Conservation (phyloP, 305 asterid genomes). For the Ajuga reptans region DNA sequence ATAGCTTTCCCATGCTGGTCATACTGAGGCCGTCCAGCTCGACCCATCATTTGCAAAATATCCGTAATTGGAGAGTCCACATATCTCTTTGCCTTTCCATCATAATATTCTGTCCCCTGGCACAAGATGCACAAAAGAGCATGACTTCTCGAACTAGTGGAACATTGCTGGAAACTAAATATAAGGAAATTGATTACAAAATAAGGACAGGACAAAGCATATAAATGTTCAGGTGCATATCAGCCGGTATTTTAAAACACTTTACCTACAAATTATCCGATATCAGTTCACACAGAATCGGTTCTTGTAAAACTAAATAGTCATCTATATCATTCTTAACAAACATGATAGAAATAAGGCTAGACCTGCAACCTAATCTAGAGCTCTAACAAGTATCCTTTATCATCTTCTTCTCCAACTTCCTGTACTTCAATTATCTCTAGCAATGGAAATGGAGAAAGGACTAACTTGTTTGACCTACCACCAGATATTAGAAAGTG, state of each 20-base stretch:
- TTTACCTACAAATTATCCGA: no score
- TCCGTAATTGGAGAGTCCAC: conserved; percentile 97
- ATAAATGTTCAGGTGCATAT: background rate
- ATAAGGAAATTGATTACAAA: background rate
- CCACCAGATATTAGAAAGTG: background rate
- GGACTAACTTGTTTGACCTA: background rate
- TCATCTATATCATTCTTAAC: background rate
- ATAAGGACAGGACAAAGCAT: background rate
- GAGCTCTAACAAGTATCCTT: background rate
- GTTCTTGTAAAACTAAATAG: background rate
- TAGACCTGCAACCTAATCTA: background rate
- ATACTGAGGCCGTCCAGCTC: conserved; percentile 98
- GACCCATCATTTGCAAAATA: conserved; percentile 98
- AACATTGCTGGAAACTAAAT: background rate
- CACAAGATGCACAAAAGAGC: background rate
- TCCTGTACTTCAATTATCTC: background rate
- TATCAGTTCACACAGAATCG: background rate
- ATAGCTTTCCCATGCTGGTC: conserved; percentile 99
- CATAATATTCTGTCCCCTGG: conserved; percentile 97
- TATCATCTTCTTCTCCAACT: background rate
- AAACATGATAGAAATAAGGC: background rate
- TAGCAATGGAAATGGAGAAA: background rate
- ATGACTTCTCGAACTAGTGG: conserved; percentile 8
- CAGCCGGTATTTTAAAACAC: background rate
- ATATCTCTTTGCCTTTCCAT: conserved; percentile 86